These are phyloP conservation scores for Globisporangium yorkense DNA, from an alignment of 352 stramenopile genomes.

Conservation along the genomic window DNA sequence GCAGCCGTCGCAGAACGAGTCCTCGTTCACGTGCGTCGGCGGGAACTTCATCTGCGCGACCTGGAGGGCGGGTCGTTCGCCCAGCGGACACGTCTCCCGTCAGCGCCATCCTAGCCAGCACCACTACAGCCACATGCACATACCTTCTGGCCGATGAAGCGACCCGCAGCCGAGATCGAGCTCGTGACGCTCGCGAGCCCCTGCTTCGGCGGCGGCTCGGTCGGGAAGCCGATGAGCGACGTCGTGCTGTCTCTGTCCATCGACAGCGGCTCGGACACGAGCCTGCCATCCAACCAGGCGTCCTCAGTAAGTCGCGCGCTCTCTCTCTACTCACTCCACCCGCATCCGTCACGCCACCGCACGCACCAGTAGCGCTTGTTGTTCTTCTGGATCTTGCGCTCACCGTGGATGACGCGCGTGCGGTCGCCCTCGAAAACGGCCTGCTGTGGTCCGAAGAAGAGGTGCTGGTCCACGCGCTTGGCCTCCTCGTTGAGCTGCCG, in stretches of 20 bases:
- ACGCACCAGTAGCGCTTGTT: conserved; percentile 61
- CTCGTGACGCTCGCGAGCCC: conserved; percentile 54
- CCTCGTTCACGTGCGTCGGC: conserved; percentile 69
- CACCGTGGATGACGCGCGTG: conserved; percentile 79
- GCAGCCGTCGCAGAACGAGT: conserved; percentile 88
- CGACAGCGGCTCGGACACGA: conserved; percentile 80
- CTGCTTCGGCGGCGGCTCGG: conserved; percentile 28
- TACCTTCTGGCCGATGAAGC: conserved; percentile 75
- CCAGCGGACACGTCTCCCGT: too few relatives aligned
- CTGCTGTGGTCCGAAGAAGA: conserved; percentile 79
- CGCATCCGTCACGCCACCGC: not conserved
- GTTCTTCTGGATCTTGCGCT: conserved; percentile 86
- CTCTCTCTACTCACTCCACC: too few relatives aligned
- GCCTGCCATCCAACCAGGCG: conserved; percentile 18
- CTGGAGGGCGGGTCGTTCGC: conserved; percentile 7
- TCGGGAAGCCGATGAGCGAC: conserved; percentile 58
- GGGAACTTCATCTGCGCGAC: conserved; percentile 76
- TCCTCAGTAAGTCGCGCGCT: not conserved
- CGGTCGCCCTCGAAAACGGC: conserved; percentile 70
- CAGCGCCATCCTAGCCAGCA: too few relatives aligned
- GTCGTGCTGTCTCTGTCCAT: conserved; percentile 77
- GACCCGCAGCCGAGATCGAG: conserved; percentile 63
- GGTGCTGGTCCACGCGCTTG: conserved; percentile 56
- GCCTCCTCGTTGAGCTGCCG: conserved; percentile 61
- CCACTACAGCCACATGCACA: not conserved